phyloP scores from a whole-genome alignment of 257 asterid genomes.

The Apocynum venetum region DNA sequence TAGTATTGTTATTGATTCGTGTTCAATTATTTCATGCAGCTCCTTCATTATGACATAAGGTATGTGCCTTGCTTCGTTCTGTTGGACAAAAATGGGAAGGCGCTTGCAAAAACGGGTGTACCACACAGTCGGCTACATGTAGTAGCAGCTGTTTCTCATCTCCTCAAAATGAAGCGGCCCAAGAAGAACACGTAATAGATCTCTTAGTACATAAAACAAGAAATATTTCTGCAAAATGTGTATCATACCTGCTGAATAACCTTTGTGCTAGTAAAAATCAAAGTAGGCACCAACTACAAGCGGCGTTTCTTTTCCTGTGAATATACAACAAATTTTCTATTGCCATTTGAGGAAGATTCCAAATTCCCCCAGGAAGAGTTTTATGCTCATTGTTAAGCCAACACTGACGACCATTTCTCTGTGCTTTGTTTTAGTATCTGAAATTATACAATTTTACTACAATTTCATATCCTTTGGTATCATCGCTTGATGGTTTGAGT shows the following conservation, averaged over 20 bases:
- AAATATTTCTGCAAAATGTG: neutral
- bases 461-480: neutral
- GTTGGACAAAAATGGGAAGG: slow-evolving; percentile 64
- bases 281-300: neutral
- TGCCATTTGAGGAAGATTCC: neutral
- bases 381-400: neutral
- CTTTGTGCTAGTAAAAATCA: neutral
- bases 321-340: neutral
- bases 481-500: neutral
- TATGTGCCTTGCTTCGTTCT: slow-evolving; percentile 93
- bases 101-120: slow-evolving; percentile 72
- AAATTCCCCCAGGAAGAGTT: neutral
- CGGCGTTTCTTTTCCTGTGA: neutral
- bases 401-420: neutral
- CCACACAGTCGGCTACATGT: slow-evolving; percentile 73
- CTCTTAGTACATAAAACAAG: neutral
- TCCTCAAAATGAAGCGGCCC: slow-evolving; percentile 57
- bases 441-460: neutral
- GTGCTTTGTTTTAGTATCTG: neutral
- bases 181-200: neutral
- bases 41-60: slow-evolving; percentile 72
- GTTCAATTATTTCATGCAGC: slow-evolving; percentile 35
- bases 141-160: slow-evolving; percentile 77
- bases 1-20: neutral
- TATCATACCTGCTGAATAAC: neutral